Base-by-base conservation (phyloP, 768 basidiomycete genomes). In the Asterophora lycoperdoides region DNA sequence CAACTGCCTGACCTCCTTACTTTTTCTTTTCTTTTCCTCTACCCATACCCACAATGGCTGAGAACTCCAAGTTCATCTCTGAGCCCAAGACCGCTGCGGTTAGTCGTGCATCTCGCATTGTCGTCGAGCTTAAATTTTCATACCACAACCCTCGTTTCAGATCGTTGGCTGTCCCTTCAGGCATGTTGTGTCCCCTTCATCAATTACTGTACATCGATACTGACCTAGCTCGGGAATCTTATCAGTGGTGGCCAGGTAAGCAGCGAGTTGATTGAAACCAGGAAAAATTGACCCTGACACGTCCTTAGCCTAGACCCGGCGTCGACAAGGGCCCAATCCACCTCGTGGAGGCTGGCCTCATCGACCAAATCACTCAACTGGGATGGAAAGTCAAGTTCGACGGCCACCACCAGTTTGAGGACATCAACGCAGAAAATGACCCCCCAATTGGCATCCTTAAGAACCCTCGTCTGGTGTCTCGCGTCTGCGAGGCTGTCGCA, bases 121-220 rank as follows among this genome's bases (percentile, higher is more conserved):
- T 36, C 29, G 23, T 45, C 23, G 11, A 46, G 42, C 18, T 41
- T 33, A 13, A 41, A 17, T 34, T 28, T 30, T 18, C 49, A 23
- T 37, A 18, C 20, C 59, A 44, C 60, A 41, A 50, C 51, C 36
- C 41, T 46, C 28, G 43, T 49, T 39, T 46, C 53, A 93, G 86
- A 89, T 98, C 59, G 84, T 98, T 23, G 93, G 91, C 20, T 96
- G 93, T 70, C 94, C 94, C 13, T 96, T 96, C 78, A 92, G 89
- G 93, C 91, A 60, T 64, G 81, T 71, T 55, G 52, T 38, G 37
- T 39, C 49, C 46, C 51, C 23, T 23, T 6, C 23, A 34, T 44
- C 39, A 32, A 47, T 20, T 8, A 5, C 43, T 41, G 30, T 32
- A n/a, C 54, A 43, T 41, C 43, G 44, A 39, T 3, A 42, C 40